Percentiles rank a stretch among this genome's conserved stretches.
phyloP scores from a whole-genome alignment of 208 protist species.

The Leishmania major region DNA sequence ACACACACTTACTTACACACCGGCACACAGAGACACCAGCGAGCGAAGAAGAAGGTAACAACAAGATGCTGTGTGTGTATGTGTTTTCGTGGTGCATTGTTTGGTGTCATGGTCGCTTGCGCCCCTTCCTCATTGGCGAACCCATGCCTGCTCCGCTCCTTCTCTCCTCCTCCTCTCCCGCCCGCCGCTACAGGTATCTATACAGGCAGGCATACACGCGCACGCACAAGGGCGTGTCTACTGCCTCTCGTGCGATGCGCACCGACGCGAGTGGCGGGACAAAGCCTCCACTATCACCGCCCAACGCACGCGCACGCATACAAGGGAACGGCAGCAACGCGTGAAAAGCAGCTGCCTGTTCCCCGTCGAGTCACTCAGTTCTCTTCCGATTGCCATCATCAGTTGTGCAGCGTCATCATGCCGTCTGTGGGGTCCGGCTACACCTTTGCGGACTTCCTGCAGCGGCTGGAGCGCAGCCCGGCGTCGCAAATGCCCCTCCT shows the following conservation, averaged over 20 bases:
- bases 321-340: not conserved
- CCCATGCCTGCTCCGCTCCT: not conserved
- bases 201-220: slow-evolving; percentile 3
- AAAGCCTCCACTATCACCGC: not conserved
- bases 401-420: slow-evolving; percentile 27
- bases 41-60: not conserved
- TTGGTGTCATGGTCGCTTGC: not conserved
- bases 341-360: not conserved
- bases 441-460: slow-evolving; percentile 86
- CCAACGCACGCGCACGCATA: not conserved
- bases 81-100: not conserved
- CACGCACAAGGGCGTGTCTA: not conserved
- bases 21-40: not conserved
- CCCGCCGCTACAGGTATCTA: not conserved
- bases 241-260: slow-evolving; percentile 1
- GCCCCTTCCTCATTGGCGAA: not conserved
- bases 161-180: not conserved
- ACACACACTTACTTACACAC: not conserved
- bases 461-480: slow-evolving; percentile 80
- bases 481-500: slow-evolving; percentile 69
- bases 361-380: not conserved
- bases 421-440: slow-evolving; percentile 60
- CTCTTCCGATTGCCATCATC: not conserved
- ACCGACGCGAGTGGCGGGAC: not conserved
- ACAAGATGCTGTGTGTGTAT: too few relatives aligned